Conservation (phyloP, 345 rosid species). For the Linum lewisii region DNA sequence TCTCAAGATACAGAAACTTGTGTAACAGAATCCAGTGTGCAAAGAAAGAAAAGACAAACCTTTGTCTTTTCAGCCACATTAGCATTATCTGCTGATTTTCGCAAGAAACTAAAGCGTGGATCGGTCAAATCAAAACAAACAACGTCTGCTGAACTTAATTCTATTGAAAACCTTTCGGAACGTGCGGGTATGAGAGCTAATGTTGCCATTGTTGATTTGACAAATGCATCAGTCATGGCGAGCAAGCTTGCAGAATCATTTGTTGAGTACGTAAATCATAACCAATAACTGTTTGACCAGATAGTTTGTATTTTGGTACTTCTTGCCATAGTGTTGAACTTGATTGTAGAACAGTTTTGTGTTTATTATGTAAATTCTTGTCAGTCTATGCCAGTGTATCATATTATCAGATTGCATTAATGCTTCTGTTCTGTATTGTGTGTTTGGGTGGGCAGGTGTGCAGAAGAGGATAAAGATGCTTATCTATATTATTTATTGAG, state of each 20-base stretch:
- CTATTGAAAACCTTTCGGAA: conserved; percentile 77
- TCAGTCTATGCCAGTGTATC: neutral
- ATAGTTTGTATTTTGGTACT: neutral
- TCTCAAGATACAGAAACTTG: conserved; percentile 40
- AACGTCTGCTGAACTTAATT: conserved; percentile 43
- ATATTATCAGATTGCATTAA: conserved; percentile 4
- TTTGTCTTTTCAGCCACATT: conserved; percentile 95
- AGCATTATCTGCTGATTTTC: conserved; percentile 82
- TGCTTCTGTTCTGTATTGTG: neutral
- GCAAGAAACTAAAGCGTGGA: conserved; percentile 83
- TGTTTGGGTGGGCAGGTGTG: conserved; percentile 44
- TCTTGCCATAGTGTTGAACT: neutral
- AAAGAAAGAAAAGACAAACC: conserved; percentile 86
- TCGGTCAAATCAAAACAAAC: conserved; percentile 53
- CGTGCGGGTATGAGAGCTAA: conserved; percentile 83
- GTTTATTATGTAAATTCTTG: neutral
- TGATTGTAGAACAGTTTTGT: neutral
- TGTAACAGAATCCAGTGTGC: conserved; percentile 45
- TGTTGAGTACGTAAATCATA: conserved; percentile 41
- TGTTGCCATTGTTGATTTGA: conserved; percentile 84
- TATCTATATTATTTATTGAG: conserved; percentile 77
- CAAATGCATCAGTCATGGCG: conserved; percentile 62
- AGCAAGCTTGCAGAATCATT: conserved; percentile 83
- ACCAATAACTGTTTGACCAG: conserved; percentile 2
- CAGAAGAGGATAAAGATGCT: conserved; percentile 86